Percentiles rank a stretch among this genome's conserved stretches.
Evolutionary conservation across 371 early-diverging fungal genomes (phyloP).

Genomic region (Saksenaea oblongispora): DNA sequence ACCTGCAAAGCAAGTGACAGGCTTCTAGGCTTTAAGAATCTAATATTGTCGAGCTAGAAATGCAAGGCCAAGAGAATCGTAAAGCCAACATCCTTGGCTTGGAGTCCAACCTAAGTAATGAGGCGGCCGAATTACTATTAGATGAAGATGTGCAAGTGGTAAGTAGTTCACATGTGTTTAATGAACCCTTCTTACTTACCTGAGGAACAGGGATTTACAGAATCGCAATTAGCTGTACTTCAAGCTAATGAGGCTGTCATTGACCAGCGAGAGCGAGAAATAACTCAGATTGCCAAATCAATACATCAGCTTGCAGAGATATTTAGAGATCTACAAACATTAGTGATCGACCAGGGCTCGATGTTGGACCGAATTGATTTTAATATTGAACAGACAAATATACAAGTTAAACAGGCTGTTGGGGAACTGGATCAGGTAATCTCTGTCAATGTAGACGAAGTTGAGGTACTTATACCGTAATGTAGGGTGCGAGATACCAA

Average conservation of each 20-base stretch:
- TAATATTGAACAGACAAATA: conserved; percentile 86
- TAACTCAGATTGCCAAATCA: conserved; percentile 91
- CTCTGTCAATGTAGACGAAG: too few species aligned
- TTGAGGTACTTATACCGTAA: neutral
- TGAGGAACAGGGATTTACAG: conserved; percentile 74
- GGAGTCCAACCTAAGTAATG: conserved; percentile 39
- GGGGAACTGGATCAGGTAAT: conserved; percentile 82
- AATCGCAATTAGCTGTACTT: conserved; percentile 78
- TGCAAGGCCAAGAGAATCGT: conserved; percentile 49
- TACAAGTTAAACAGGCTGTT: conserved; percentile 82
- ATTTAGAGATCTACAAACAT: conserved; percentile 88
- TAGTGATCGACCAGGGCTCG: conserved; percentile 97
- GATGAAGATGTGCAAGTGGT: conserved; percentile 53
- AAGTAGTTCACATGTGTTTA: neutral
- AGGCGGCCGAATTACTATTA: conserved; percentile 46
- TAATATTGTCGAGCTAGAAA: conserved; percentile 18
- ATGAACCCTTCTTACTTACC: neutral
- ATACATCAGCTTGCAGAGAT: conserved; percentile 90
- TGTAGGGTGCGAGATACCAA: conserved; percentile 65
- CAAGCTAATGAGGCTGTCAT: conserved; percentile 74
- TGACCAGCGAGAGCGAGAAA: conserved; percentile 85
- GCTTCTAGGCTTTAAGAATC: neutral
- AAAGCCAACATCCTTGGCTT: conserved; percentile 50
- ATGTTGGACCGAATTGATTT: conserved; percentile 97
- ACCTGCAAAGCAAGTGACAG: conserved; percentile 74